phyloP scores from a whole-genome alignment of 495 filamentous ascomycete genomes.

The Aspergillus baeticus region DNA sequence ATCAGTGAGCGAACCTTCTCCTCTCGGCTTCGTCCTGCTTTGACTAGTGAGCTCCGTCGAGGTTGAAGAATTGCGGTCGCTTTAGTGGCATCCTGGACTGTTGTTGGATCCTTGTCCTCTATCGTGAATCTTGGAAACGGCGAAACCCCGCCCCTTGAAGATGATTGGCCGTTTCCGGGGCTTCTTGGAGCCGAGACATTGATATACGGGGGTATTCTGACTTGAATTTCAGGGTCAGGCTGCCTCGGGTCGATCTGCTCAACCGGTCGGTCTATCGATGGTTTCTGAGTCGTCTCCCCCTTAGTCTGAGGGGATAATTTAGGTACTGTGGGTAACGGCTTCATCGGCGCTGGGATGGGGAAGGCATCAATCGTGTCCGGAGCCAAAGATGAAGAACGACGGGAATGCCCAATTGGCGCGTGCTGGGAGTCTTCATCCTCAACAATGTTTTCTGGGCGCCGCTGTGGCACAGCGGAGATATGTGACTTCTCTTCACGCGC shows the following conservation, averaged over 20 bases:
- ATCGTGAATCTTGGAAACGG: neutral
- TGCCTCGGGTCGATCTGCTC: neutral
- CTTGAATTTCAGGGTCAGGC: neutral
- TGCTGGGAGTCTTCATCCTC: constrained; percentile 8
- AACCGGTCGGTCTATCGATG: neutral
- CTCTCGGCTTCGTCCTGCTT: constrained; percentile 18
- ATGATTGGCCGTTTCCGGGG: neutral
- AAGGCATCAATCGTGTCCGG: constrained; percentile 37
- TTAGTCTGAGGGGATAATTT: constrained; percentile 9
- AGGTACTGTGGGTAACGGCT: constrained; percentile 36
- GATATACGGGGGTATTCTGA: neutral
- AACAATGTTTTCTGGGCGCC: constrained; percentile 1
- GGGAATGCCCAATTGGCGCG: constrained; percentile 10
- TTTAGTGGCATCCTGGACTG: neutral
- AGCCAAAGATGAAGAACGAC: constrained; percentile 28
- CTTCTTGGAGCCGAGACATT: neutral
- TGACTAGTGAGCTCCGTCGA: constrained; percentile 3
- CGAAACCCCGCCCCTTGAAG: neutral
- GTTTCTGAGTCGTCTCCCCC: neutral
- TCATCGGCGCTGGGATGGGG: constrained; percentile 39
- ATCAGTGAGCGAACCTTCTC: constrained; percentile 27
- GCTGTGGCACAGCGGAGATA: neutral
- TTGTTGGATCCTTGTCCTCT: neutral
- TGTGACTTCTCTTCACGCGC: neutral
- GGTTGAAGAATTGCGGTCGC: neutral